Evolutionary conservation across 345 rosid species (phyloP).

Genomic region (Ailanthus altissimus): DNA sequence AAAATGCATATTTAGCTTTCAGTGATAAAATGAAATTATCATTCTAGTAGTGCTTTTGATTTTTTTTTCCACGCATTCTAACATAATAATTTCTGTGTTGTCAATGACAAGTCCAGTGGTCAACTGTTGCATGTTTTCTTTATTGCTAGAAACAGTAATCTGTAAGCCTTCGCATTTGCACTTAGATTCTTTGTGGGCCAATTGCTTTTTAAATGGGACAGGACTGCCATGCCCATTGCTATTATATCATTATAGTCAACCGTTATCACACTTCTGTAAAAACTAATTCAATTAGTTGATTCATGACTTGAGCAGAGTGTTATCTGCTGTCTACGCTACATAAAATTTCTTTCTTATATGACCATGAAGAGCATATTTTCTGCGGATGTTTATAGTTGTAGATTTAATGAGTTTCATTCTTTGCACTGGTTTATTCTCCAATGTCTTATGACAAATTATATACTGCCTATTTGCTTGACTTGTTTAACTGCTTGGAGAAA

Average conservation of each 20-base stretch:
- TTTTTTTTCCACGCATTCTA: not conserved
- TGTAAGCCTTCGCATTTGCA: not conserved
- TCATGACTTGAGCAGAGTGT: not conserved
- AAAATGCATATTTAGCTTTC: not conserved
- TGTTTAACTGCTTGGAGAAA: not conserved
- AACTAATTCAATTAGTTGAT: not conserved
- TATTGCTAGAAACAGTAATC: constrained; percentile 1
- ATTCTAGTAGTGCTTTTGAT: not conserved
- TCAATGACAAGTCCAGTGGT: not conserved
- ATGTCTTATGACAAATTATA: not conserved
- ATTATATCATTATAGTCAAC: not conserved
- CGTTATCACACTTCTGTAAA: not conserved
- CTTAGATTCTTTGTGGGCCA: not conserved
- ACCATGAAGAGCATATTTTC: not conserved
- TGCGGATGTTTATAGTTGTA: not conserved
- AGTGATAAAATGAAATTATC: not conserved
- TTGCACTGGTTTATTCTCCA: not conserved
- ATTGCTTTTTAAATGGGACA: not conserved
- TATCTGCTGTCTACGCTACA: not conserved
- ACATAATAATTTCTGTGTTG: not conserved
- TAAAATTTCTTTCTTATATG: not conserved
- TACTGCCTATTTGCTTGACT: not conserved
- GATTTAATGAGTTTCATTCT: not conserved
- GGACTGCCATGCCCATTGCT: not conserved
- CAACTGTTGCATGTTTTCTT: not conserved